Evolutionary conservation across 139 green algal species (phyloP), one percentile per base, ranked within the genome.

Genomic region (Pleodorina starrii): DNA sequence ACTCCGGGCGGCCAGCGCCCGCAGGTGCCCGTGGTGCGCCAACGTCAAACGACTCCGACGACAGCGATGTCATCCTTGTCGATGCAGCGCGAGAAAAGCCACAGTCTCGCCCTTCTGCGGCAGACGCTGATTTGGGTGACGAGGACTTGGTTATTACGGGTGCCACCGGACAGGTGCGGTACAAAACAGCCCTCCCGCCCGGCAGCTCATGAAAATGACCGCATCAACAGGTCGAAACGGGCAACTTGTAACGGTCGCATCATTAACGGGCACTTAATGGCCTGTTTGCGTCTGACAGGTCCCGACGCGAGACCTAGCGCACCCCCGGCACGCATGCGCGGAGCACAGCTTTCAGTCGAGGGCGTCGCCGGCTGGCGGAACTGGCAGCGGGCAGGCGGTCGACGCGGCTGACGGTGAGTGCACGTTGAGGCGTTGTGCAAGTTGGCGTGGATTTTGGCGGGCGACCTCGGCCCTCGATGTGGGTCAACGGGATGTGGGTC

Each of bases 141-240:
- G 83, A 88, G 21, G 83, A 88, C n/a, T 32, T 88, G 3, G 1
- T 88, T 1, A 66, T 88, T 1, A 81, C 68, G 2, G 46, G 35
- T 14, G 5, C 48, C 7, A 72, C 35, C 4, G 83, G 83, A 9
- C 44, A 80, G 68, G 83, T 88, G 66, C 29, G 74, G n/a, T n/a
- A n/a, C n/a, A n/a, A n/a, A n/a, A n/a, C 4, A 80, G 38, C 21
- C 1, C 29, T 66, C 9, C 25, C 54, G 54, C 54, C n/a, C n/a
- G n/a, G n/a, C n/a, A n/a, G n/a, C n/a, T n/a, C n/a, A n/a, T n/a
- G n/a, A n/a, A n/a, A n/a, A n/a, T n/a, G n/a, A n/a, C n/a, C n/a
- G n/a, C n/a, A n/a, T n/a, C n/a, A n/a, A n/a, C n/a, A n/a, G n/a
- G n/a, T 66, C 29, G 54, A 66, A 25, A 21, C 29, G 54, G 25